Conservation (phyloP, 2,329 filamentous ascomycete species). For the Claviceps pusilla region DNA sequence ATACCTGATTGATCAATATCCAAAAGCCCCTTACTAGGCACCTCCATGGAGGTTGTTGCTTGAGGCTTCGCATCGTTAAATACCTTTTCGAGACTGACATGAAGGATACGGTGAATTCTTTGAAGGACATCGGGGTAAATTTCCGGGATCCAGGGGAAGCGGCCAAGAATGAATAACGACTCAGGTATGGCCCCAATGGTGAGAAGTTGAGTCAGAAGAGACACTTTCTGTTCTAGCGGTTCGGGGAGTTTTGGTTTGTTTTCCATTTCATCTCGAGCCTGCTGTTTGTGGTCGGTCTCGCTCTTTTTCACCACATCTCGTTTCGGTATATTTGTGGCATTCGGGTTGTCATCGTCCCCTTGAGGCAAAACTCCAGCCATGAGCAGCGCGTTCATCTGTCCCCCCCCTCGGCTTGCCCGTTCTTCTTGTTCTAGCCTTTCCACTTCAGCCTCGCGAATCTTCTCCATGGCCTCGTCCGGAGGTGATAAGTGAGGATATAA, state of each 20-base stretch:
- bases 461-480: constrained; percentile 66
- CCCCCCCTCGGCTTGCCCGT: constrained; percentile 52
- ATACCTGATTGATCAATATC: constrained; percentile 49
- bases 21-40: constrained; percentile 30
- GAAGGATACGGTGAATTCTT: constrained; percentile 68
- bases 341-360: constrained; percentile 53
- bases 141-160: constrained; percentile 84
- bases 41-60: constrained; percentile 16
- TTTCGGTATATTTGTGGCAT: constrained; percentile 22
- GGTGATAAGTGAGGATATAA: constrained; percentile 88
- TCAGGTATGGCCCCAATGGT: constrained; percentile 88
- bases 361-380: constrained; percentile 67
- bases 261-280: constrained; percentile 26
- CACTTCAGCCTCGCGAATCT: constrained; percentile 51
- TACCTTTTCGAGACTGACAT: constrained; percentile 68
- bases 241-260: constrained; percentile 46
- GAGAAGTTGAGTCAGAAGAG: constrained; percentile 69
- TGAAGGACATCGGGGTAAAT: constrained; percentile 68
- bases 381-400: constrained; percentile 66
- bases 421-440: constrained; percentile 71
- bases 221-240: constrained; percentile 75
- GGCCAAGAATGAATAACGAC: constrained; percentile 78
- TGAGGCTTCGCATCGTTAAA: constrained; percentile 31
- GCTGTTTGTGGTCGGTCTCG: constrained; percentile 36
- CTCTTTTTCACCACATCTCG: constrained; percentile 38